Conservation (phyloP, 2,329 filamentous ascomycete genomes). For the Alternaria infectoria region DNA sequence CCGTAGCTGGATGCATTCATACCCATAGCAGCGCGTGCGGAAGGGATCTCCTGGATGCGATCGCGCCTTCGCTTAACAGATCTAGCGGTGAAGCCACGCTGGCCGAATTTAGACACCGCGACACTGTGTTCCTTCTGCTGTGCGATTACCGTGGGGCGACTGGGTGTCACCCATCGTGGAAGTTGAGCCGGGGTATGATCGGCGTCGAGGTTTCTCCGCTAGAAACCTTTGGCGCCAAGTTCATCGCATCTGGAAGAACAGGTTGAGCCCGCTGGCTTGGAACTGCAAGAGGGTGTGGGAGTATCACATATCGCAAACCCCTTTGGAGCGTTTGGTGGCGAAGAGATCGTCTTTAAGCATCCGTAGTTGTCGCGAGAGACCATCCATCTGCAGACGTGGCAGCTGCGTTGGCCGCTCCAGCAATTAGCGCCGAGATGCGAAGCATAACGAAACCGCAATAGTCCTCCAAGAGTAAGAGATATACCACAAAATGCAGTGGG, state of each 20-base stretch:
- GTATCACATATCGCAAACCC: constrained; percentile 3
- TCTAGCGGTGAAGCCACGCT: constrained; percentile 19
- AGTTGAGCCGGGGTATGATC: constrained; percentile 20
- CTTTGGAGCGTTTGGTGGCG: constrained; percentile 22
- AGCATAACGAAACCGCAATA: constrained; percentile 9
- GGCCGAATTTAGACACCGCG: constrained; percentile 9
- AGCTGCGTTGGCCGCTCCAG: constrained; percentile 17
- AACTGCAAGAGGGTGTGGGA: constrained; percentile 2
- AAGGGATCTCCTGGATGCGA: constrained; percentile 26
- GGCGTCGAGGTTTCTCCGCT: constrained; percentile 14
- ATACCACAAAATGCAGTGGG: constrained; percentile 6
- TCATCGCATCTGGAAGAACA: constrained; percentile 1
- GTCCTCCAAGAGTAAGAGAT: constrained; percentile 8
- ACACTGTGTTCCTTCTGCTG: constrained; percentile 10
- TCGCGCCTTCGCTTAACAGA: constrained; percentile 14
- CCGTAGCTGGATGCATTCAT: constrained; percentile 18
- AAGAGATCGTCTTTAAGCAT: constrained; percentile 35
- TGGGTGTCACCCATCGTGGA: constrained; percentile 5
- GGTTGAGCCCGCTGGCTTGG: neutral
- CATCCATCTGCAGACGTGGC: constrained; percentile 26
- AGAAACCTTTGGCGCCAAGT: constrained; percentile 12
- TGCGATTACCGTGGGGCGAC: constrained; percentile 4
- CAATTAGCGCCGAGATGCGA: constrained; percentile 9
- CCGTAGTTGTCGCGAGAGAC: constrained; percentile 9
- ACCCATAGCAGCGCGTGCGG: constrained; percentile 18